These are phyloP conservation scores for Coniochaeta sp. DNA, from an alignment of 2,329 filamentous ascomycete species.

Conservation along the genomic window DNA sequence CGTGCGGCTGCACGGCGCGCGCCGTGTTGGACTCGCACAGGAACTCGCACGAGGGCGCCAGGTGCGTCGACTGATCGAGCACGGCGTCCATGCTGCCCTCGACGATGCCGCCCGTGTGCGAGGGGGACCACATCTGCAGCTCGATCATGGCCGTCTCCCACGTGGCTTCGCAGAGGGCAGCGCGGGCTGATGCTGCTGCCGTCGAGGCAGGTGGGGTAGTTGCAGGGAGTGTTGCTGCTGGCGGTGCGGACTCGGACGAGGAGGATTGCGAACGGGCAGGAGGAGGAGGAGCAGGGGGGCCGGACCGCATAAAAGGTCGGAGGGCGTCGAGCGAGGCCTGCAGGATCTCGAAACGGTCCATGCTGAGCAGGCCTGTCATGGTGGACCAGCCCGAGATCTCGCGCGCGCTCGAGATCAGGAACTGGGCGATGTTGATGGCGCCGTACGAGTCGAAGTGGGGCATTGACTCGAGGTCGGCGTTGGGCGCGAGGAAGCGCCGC, in stretches of 20 bases:
- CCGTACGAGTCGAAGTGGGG: conserved; percentile 31
- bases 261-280: neutral
- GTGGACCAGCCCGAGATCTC: conserved; percentile 34
- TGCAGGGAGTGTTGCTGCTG: too few species aligned
- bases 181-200: conserved; percentile 2
- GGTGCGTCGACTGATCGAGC: conserved; percentile 21
- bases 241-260: too few species aligned
- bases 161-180: conserved; percentile 23
- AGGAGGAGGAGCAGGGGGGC: neutral
- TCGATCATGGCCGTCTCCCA: conserved; percentile 35
- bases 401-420: conserved; percentile 30
- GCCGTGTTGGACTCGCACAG: conserved; percentile 22
- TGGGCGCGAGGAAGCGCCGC: conserved; percentile 25
- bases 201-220: neutral
- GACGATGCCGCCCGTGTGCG: conserved; percentile 30
- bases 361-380: conserved; percentile 32
- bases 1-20: conserved; percentile 24
- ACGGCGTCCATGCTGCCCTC: conserved; percentile 26
- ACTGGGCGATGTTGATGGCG: conserved; percentile 32
- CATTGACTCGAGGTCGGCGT: conserved; percentile 17
- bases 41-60: conserved; percentile 22
- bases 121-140: conserved; percentile 31
- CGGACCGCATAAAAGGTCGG: conserved; percentile 17
- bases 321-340: conserved; percentile 26
- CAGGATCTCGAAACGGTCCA: conserved; percentile 27